These are phyloP conservation scores for Metroxylon sagu DNA, from an alignment of 176 grass and related monocot genomes.

Conservation along the genomic window DNA sequence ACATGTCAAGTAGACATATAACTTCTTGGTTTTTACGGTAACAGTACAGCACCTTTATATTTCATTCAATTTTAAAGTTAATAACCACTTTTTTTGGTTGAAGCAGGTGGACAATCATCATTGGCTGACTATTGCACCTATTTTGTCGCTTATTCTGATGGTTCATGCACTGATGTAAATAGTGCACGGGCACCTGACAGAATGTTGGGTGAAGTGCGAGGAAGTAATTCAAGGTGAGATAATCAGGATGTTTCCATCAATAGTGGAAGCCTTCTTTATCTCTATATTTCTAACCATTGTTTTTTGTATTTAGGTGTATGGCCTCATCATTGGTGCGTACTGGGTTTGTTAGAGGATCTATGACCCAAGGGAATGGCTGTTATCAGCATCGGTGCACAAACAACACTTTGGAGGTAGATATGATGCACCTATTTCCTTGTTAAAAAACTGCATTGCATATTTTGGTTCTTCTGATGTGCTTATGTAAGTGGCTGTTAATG, in stretches of 20 bases:
- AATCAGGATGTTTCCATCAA: too few species aligned
- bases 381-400: conserved; percentile 94
- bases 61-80: background rate
- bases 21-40: too few species aligned
- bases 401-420: conserved; percentile 62
- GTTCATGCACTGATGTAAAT: conserved; percentile 93
- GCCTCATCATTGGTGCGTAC: conserved; percentile 92
- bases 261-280: too few species aligned
- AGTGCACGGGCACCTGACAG: conserved; percentile 87
- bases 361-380: conserved; percentile 98
- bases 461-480: too few species aligned
- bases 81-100: background rate
- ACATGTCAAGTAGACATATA: too few species aligned
- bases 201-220: conserved; percentile 95
- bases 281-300: background rate
- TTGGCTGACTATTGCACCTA: conserved; percentile 99
- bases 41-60: background rate
- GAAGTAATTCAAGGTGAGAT: conserved; percentile 81
- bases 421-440: conserved; percentile 1
- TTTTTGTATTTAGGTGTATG: conserved; percentile 63
- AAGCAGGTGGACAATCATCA: conserved; percentile 87
- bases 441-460: too few species aligned
- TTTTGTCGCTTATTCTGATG: conserved; percentile 98
- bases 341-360: conserved; percentile 94
- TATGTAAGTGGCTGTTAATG: too few species aligned